Base-by-base conservation (phyloP, 768 basidiomycete genomes). In the Amanita fuliginea region DNA sequence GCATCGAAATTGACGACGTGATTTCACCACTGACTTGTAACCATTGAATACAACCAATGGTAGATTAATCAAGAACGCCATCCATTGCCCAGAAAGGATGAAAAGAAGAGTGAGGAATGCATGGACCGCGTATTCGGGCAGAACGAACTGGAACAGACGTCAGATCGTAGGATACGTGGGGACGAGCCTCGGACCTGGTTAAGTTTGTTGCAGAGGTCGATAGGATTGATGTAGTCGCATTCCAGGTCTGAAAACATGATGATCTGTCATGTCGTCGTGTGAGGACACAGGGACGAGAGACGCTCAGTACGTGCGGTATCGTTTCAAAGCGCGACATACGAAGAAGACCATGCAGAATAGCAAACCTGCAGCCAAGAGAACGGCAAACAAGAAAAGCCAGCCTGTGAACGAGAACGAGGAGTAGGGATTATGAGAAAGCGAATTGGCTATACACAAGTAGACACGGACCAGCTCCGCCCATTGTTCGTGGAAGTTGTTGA, bases 211-310 rank as follows among this genome's bases (percentile, higher is more conserved):
- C 96, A 98, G 34, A 98, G 83, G 68, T 99, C 96, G 80, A 99
- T 99, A 46, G 96, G 96, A 69, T 99, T 99, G 75, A 98, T 95
- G 72, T 97, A 98, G 77, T 96, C 93, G 75, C 92, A 96, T 71
- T 97, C 95, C 63, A 98, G 73, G 72, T 98, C 96, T 39, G 93
- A 96, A 75, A 98, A 98, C 95, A 97, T 98, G 74, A 99, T 98
- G 61, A 99, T 97, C 95, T 98, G 58, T 43, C 30, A 32, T 28
- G 18, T 40, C 19, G 24, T 36, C 34, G 22, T 33, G 3, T 19
- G n/a, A 24, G 33, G 16, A 32, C 6, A 42, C 4, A 28, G 10
- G n/a, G 8, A 16, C n/a, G 19, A 45, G 3, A 33, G 6, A 11
- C 2, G 24, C 8, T 42, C 13, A 42, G 42, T 16, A 26, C 14